Percentiles rank a stretch among this genome's conserved stretches.
These are phyloP conservation scores for Ophiosphaerella korrae DNA, from an alignment of 2,329 filamentous ascomycete species.

Conservation along the genomic window DNA sequence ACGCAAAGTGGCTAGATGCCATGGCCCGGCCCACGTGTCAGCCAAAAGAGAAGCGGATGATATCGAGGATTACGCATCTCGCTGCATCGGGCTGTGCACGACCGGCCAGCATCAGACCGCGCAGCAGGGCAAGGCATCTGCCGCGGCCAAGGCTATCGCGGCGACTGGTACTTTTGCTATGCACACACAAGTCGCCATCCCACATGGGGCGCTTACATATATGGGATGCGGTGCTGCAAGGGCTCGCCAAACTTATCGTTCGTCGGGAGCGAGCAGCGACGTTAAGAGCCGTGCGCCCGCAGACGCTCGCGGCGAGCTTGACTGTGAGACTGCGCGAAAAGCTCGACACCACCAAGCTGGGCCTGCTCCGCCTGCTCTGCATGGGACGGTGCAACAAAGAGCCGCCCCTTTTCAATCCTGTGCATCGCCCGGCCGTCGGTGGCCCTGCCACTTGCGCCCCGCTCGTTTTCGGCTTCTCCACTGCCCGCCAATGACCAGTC, in stretches of 20 bases:
- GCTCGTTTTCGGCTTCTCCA: conserved; percentile 2
- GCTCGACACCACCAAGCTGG: background rate
- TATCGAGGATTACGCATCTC: background rate
- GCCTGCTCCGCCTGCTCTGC: background rate
- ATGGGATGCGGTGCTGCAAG: conserved; percentile 2
- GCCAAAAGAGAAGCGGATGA: background rate
- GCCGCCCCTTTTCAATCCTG: background rate
- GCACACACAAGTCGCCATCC: background rate
- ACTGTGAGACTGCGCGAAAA: background rate
- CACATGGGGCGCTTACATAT: conserved; percentile 3
- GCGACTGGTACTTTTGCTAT: conserved; percentile 1
- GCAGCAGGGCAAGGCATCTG: background rate
- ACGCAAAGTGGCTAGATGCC: background rate
- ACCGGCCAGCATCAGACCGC: too few relatives aligned
- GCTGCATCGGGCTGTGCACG: background rate
- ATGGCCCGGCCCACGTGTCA: conserved; percentile 1
- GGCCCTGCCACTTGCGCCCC: background rate
- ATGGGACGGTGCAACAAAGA: background rate
- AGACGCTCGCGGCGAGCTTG: background rate
- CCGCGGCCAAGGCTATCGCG: conserved; percentile 2
- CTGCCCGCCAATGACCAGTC: background rate
- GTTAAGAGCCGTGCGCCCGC: conserved; percentile 8
- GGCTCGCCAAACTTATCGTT: background rate
- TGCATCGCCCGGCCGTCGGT: background rate
- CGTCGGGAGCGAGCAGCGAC: background rate